Conservation (phyloP, 495 filamentous ascomycete genomes). For the Penicillium diatomitis region DNA sequence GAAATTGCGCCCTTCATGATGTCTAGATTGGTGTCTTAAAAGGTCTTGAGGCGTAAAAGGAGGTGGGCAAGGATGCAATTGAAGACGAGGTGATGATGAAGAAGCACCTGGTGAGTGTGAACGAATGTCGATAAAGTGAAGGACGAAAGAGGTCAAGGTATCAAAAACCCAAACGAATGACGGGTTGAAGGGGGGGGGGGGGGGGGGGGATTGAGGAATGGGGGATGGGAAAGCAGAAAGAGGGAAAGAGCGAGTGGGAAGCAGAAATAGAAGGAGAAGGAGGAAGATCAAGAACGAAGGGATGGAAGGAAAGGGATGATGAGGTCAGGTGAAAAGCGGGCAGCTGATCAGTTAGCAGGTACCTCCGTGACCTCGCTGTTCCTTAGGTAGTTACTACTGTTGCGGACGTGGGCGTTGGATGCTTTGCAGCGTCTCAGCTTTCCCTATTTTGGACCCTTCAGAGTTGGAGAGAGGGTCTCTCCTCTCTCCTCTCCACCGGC, state of each 20-base stretch:
- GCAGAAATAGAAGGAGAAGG: neutral
- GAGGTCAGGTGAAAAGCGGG: neutral
- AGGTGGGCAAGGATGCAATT: constrained; percentile 5
- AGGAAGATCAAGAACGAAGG: constrained; percentile 23
- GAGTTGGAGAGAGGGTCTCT: too few species aligned
- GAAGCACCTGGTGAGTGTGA: neutral
- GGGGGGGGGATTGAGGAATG: too few species aligned
- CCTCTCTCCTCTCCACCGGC: too few species aligned
- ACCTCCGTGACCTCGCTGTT: too few species aligned
- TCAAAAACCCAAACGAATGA: neutral
- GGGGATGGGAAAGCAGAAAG: neutral
- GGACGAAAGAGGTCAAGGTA: constrained; percentile 6
- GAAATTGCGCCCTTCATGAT: constrained; percentile 49
- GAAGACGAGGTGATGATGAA: neutral
- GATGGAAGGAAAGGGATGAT: constrained; percentile 12
- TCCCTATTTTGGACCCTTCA: too few species aligned
- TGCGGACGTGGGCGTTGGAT: too few species aligned
- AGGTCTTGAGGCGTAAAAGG: neutral
- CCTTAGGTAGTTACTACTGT: too few species aligned
- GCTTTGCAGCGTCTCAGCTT: too few species aligned
- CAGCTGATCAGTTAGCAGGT: too few species aligned
- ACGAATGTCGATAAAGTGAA: constrained; percentile 11
- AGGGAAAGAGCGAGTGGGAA: constrained; percentile 25
- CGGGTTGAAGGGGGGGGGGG: too few species aligned
- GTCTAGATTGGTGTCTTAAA: neutral